Percentiles rank a stretch among this genome's conserved stretches.
These are phyloP conservation scores for Colletotrichum kahawae DNA, from an alignment of 2,329 filamentous ascomycete genomes.

Conservation along the genomic window DNA sequence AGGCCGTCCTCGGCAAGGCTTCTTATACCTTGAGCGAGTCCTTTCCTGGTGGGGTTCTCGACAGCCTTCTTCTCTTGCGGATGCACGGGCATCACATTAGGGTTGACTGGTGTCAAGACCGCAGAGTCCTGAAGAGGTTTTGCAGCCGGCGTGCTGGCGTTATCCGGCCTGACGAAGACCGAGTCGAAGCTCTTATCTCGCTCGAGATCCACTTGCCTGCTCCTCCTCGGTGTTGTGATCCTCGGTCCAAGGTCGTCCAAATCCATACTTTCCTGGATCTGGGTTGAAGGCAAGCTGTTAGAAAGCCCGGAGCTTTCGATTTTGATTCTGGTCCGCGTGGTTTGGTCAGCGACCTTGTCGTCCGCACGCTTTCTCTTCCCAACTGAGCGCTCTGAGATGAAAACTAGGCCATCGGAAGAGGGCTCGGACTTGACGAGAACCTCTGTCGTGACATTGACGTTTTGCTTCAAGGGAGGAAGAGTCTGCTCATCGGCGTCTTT, in stretches of 20 bases:
- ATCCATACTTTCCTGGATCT: slow-evolving; percentile 62
- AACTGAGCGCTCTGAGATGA: slow-evolving; percentile 55
- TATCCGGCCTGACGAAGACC: slow-evolving; percentile 10
- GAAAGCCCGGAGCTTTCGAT: slow-evolving; percentile 41
- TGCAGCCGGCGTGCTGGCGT: slow-evolving; percentile 21
- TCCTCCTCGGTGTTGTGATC: slow-evolving; percentile 50
- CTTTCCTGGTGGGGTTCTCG: slow-evolving; percentile 24
- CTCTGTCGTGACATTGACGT: neutral
- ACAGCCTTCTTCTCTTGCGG: slow-evolving; percentile 26
- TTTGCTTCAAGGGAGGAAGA: slow-evolving; percentile 5
- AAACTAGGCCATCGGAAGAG: slow-evolving; percentile 56
- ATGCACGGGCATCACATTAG: slow-evolving; percentile 33
- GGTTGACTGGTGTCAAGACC: slow-evolving; percentile 41
- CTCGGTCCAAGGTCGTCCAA: slow-evolving; percentile 54
- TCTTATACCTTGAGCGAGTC: slow-evolving; percentile 42
- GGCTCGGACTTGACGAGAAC: slow-evolving; percentile 51
- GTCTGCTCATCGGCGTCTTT: neutral
- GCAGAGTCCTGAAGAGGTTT: slow-evolving; percentile 27
- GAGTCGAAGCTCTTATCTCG: neutral
- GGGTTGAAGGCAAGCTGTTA: slow-evolving; percentile 28
- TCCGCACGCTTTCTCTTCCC: slow-evolving; percentile 48
- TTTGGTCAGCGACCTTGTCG: slow-evolving; percentile 22
- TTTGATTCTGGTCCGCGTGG: slow-evolving; percentile 44
- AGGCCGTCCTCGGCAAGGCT: slow-evolving; percentile 55
- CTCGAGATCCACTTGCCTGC: neutral